A percentile compares a stretch with the other conserved stretches of the same genome.
These are phyloP conservation scores for Herpetospermum pedunculosum DNA, from an alignment of 306 rosid genomes.

Conservation along the genomic window DNA sequence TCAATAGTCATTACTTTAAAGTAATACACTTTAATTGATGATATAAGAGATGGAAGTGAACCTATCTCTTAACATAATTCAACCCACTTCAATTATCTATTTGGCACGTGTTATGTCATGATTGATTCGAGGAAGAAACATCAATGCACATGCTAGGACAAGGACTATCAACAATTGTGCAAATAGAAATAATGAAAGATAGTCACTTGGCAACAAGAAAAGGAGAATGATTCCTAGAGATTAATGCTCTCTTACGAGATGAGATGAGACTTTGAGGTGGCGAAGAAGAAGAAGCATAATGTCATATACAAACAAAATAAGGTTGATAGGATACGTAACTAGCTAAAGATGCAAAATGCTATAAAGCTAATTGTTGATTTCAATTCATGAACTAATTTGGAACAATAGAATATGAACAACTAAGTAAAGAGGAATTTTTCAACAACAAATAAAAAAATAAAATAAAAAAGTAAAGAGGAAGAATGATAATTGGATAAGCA, in stretches of 20 bases:
- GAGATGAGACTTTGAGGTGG: background rate
- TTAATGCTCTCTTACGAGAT: too few species aligned
- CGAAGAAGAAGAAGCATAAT: background rate
- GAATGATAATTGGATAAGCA: background rate
- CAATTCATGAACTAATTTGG: background rate
- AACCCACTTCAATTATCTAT: background rate
- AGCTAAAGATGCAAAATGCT: background rate
- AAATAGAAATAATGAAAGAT: background rate
- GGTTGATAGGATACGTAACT: background rate
- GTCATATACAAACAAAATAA: background rate
- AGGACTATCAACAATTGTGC: background rate
- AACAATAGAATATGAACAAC: background rate
- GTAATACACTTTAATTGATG: too few species aligned
- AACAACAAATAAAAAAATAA: too few species aligned
- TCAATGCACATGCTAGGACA: background rate
- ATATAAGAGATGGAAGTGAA: too few species aligned
- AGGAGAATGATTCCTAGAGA: background rate
- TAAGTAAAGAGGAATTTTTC: background rate
- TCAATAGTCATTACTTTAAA: too few species aligned
- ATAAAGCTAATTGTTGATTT: background rate
- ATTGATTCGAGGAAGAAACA: background rate
- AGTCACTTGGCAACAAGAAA: background rate
- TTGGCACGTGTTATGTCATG: background rate
- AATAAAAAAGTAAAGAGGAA: background rate
- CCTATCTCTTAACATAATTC: background rate